Evolutionary conservation across 257 asterid species (phyloP), one percentile per base, ranked within the genome.

Genomic region (Linderniella brevidens): DNA sequence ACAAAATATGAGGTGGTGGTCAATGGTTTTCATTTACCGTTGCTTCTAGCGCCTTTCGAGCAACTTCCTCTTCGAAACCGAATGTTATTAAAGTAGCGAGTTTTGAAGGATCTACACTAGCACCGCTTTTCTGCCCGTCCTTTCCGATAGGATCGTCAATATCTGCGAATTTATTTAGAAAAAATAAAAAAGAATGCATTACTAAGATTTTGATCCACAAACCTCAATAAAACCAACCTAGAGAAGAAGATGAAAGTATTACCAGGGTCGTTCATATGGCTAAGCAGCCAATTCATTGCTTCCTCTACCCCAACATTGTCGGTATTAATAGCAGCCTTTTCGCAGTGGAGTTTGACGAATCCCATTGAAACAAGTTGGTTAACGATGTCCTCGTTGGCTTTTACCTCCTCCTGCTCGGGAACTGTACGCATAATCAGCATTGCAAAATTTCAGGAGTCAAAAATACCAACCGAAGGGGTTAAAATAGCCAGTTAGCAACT

Each of bases 191-290:
- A 11, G n/a, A n/a, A n/a, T n/a, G n/a, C 32, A 25, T 6, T 2
- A 25, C 6, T 25, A 25, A 25, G 32, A 25, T 25, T 25, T 25
- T 25, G 3, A 6, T 25, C 3, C 32, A 25, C 32, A 25, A 6
- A 25, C 32, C 32, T 25, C 32, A 25, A 25, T 6, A 25, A n/a
- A n/a, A n/a, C n/a, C 32, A 25, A 25, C 32, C 32, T 25, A 25
- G 32, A 6, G 32, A 25, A 3, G 32, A 25, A 25, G 4, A 25
- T 43, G 63, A 3, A 19, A 44, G 41, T 53, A 56, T 46, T 75
- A 84, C 96, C 96, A 46, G 94, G 76, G 66, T 88, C 98, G 53
- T 58, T 64, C 96, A 78, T 73, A 71, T 88, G 94, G 70, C 63
- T 68, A 56, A 84, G 83, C 61, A 88, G 57, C 98, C 96, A 88